A percentile compares a stretch with the other conserved stretches of the same genome.
Evolutionary conservation across 2,329 filamentous ascomycete genomes (phyloP).

Genomic region (Albophoma yamanashiensis): DNA sequence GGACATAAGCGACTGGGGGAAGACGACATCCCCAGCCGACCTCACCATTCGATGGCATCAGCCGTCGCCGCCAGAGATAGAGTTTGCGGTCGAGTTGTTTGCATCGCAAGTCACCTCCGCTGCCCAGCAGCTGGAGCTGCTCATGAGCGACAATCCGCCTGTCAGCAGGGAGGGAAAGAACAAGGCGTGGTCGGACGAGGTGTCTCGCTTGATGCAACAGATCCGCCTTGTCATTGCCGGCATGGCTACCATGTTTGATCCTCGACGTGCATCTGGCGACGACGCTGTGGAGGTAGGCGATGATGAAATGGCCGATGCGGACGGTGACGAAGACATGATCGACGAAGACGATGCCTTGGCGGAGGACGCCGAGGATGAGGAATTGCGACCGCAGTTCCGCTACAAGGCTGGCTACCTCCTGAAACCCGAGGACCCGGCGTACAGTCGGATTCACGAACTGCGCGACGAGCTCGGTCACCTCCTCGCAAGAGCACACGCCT

Average conservation of each 20-base stretch:
- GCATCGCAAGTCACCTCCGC: constrained; percentile 72
- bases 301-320: constrained; percentile 43
- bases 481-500: constrained; percentile 74
- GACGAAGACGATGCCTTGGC: constrained; percentile 41
- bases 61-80: constrained; percentile 66
- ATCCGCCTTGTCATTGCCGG: constrained; percentile 84
- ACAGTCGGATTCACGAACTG: constrained; percentile 67
- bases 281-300: constrained; percentile 31
- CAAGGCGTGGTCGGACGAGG: constrained; percentile 98
- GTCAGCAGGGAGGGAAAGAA: constrained; percentile 90
- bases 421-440: constrained; percentile 41
- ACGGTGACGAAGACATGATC: constrained; percentile 38
- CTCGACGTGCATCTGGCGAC: constrained; percentile 53
- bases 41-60: constrained; percentile 88
- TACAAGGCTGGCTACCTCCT: constrained; percentile 85
- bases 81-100: constrained; percentile 84
- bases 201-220: constrained; percentile 80
- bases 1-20: constrained; percentile 74
- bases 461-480: constrained; percentile 72
- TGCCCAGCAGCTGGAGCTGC: constrained; percentile 58
- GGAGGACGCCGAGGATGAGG: constrained; percentile 66
- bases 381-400: constrained; percentile 74
- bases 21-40: constrained; percentile 59
- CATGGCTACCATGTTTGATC: constrained; percentile 81
- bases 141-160: constrained; percentile 73